phyloP scores from a whole-genome alignment of 2,329 filamentous ascomycete genomes.

The Coniochaeta pulveracea region DNA sequence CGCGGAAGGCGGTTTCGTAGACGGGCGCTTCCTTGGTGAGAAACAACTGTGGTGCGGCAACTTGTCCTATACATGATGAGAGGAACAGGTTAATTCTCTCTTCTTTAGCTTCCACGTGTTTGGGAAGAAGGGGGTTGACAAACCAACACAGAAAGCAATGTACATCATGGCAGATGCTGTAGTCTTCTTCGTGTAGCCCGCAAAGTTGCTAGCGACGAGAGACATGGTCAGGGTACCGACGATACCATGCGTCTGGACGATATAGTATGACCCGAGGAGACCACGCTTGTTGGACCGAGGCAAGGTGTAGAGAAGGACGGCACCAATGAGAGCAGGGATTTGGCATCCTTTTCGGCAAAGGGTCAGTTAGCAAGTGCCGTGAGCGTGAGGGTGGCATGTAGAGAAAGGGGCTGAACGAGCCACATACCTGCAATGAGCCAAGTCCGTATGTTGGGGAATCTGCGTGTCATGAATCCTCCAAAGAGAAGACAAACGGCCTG shows the following conservation, averaged over 20 bases:
- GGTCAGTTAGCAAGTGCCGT: slow-evolving; percentile 43
- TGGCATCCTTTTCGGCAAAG: background rate
- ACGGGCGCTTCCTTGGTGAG: slow-evolving; percentile 46
- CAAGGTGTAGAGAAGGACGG: slow-evolving; percentile 61
- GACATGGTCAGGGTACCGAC: slow-evolving; percentile 56
- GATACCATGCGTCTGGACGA: slow-evolving; percentile 67
- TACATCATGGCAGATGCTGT: slow-evolving; percentile 57
- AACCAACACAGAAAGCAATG: slow-evolving; percentile 57
- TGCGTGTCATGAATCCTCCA: slow-evolving; percentile 54
- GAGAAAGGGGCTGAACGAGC: background rate
- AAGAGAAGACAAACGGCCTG: slow-evolving; percentile 59
- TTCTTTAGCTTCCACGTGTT: too few species aligned
- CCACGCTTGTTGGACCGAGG: slow-evolving; percentile 48
- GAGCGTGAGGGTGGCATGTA: too few species aligned
- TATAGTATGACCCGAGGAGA: slow-evolving; percentile 63
- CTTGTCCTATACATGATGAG: too few species aligned
- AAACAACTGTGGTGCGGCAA: slow-evolving; percentile 51
- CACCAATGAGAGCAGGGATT: slow-evolving; percentile 34
- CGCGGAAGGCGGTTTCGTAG: slow-evolving; percentile 59
- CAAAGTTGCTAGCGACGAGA: slow-evolving; percentile 59
- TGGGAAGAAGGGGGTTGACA: slow-evolving; percentile 9
- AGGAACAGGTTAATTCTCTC: too few species aligned
- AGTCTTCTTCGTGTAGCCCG: slow-evolving; percentile 63
- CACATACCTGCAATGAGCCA: slow-evolving; percentile 55
- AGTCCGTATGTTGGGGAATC: slow-evolving; percentile 52